A percentile compares a stretch with the other conserved stretches of the same genome.
Evolutionary conservation across 306 rosid species (phyloP).

Genomic region (Mimosa pudica): DNA sequence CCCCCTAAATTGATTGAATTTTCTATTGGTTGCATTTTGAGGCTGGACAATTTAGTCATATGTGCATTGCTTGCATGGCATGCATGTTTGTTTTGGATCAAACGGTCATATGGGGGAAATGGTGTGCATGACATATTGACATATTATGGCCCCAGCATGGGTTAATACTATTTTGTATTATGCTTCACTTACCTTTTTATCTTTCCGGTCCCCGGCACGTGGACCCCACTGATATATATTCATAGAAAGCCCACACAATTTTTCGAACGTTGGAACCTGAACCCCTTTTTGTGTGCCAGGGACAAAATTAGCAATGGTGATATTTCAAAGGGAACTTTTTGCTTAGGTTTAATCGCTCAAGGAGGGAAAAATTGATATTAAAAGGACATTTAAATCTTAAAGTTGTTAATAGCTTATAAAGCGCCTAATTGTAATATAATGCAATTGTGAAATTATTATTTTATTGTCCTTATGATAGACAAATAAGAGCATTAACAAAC

Average conservation of each 20-base stretch:
- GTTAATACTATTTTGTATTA: constrained; percentile 42
- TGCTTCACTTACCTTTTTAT: background rate
- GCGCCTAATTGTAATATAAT: too few species aligned
- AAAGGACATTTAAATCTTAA: too few species aligned
- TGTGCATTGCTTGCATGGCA: background rate
- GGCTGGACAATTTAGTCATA: background rate
- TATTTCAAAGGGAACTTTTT: background rate
- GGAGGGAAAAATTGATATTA: too few species aligned
- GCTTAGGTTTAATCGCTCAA: too few species aligned
- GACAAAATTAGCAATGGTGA: constrained; percentile 17
- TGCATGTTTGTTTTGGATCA: constrained; percentile 22
- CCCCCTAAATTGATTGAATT: background rate
- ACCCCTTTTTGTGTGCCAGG: background rate
- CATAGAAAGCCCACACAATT: constrained; percentile 11
- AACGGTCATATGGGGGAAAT: constrained; percentile 46
- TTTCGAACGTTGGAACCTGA: constrained; percentile 56
- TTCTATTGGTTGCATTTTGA: background rate
- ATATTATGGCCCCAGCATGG: constrained; percentile 60
- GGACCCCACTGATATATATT: constrained; percentile 8
- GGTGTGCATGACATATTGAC: constrained; percentile 33
- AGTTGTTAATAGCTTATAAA: too few species aligned
- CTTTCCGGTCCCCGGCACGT: constrained; percentile 20
- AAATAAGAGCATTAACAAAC: too few species aligned
- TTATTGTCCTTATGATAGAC: too few species aligned
- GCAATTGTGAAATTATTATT: too few species aligned